Percentiles rank a stretch among this genome's conserved stretches.
Evolutionary conservation across 306 rosid genomes (phyloP).

Genomic region (Cicer bijugum): DNA sequence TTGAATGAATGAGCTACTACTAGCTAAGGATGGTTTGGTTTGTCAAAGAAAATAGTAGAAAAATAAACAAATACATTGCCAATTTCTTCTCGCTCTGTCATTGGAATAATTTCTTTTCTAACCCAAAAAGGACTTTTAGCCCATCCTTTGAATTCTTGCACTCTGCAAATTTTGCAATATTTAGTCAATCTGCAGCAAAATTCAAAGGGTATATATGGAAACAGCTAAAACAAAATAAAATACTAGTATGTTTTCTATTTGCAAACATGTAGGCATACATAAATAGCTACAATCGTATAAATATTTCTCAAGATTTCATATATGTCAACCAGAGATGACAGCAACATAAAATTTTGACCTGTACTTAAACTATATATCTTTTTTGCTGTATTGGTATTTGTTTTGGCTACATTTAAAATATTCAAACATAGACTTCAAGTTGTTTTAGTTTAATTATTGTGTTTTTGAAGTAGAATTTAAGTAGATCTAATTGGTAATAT

Average conservation of each 20-base stretch:
- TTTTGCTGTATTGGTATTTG: background rate
- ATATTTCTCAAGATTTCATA: constrained; percentile 11
- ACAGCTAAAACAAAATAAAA: constrained; percentile 3
- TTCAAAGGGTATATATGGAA: constrained; percentile 24
- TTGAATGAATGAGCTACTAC: background rate
- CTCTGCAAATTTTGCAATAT: constrained; percentile 24
- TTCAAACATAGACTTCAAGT: background rate
- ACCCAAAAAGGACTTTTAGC: constrained; percentile 26
- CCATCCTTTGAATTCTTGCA: constrained; percentile 40
- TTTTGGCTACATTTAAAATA: background rate
- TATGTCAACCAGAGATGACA: constrained; percentile 25
- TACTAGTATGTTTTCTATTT: background rate
- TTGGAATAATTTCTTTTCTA: constrained; percentile 28
- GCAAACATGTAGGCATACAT: constrained; percentile 21
- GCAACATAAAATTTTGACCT: background rate
- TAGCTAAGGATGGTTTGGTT: background rate
- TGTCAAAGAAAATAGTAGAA: background rate
- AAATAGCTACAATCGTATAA: constrained; percentile 14
- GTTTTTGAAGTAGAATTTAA: no score
- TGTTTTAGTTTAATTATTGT: background rate
- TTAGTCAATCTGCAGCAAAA: constrained; percentile 36
- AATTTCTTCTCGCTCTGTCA: constrained; percentile 30
- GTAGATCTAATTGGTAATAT: no score
- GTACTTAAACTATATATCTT: background rate
- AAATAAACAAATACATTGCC: constrained; percentile 4